phyloP scores from a whole-genome alignment of 2,329 filamentous ascomycete species.

The Ilyonectria sp. region DNA sequence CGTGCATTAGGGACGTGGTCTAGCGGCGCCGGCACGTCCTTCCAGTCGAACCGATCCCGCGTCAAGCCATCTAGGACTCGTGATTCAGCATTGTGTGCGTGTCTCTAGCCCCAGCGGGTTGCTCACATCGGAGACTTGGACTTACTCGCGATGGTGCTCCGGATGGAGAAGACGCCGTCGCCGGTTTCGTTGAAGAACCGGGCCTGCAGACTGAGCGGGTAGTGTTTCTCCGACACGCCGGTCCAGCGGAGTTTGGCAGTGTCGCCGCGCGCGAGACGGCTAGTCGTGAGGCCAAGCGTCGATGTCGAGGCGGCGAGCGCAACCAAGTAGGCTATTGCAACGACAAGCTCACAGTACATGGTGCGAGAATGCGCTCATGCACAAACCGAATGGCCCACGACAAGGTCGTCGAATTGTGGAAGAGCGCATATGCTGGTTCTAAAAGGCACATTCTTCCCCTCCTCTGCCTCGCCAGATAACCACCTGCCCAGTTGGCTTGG shows the following conservation, averaged over 20 bases:
- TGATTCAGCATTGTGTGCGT: background rate
- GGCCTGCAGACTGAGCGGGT: constrained; percentile 26
- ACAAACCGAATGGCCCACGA: background rate
- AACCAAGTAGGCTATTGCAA: background rate
- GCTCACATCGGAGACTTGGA: background rate
- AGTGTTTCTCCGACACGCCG: constrained; percentile 13
- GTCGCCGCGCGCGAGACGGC: constrained; percentile 14
- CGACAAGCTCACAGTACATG: background rate
- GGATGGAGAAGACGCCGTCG: constrained; percentile 21
- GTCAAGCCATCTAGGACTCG: background rate
- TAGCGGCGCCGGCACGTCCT: constrained; percentile 17
- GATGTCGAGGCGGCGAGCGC: background rate
- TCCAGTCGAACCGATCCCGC: constrained; percentile 13
- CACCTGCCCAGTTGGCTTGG: constrained; percentile 18
- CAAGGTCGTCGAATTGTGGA: background rate
- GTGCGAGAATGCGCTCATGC: background rate
- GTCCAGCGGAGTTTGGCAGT: constrained; percentile 12
- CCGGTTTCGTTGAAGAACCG: constrained; percentile 22
- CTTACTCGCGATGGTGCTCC: constrained; percentile 20
- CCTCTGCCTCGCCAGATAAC: background rate
- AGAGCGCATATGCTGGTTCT: background rate
- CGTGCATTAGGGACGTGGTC: constrained; percentile 17
- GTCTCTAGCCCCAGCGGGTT: too few relatives aligned
- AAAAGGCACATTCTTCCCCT: background rate
- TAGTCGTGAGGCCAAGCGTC: constrained; percentile 4